phyloP scores from a whole-genome alignment of 805 yeast species.

The Zygotorulaspora chibaensis region DNA sequence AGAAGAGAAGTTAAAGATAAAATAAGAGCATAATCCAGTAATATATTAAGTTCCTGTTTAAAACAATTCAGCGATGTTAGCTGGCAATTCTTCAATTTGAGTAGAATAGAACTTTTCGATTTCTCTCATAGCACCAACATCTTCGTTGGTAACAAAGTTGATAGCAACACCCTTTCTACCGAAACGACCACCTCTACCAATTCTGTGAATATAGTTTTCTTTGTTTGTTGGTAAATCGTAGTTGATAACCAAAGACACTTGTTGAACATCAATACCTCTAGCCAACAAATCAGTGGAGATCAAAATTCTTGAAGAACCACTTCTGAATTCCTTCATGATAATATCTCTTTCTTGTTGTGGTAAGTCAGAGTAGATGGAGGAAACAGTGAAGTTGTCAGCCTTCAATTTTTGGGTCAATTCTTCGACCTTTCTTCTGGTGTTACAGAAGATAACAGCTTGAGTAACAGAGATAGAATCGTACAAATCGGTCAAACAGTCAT shows the following conservation, averaged over 20 bases:
- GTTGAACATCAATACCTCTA: constrained; percentile 98
- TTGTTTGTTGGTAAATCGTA: constrained; percentile 89
- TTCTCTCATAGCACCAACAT: constrained; percentile 67
- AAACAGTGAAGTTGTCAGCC: constrained; percentile 81
- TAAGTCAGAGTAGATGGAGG: constrained; percentile 96
- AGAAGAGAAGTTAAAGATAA: constrained; percentile 2
- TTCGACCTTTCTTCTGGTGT: constrained; percentile 93
- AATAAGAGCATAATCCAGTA: constrained; percentile 10
- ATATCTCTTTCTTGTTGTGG: constrained; percentile 90
- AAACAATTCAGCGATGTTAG: constrained; percentile 54
- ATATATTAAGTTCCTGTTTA: constrained; percentile 11
- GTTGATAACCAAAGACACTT: constrained; percentile 91
- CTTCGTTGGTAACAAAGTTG: constrained; percentile 83
- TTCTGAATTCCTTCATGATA: constrained; percentile 93
- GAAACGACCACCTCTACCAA: constrained; percentile 97
- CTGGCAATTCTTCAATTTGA: constrained; percentile 75
- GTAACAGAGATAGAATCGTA: constrained; percentile 94
- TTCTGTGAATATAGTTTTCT: constrained; percentile 95
- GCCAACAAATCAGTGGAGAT: constrained; percentile 98
- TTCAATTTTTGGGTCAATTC: constrained; percentile 78
- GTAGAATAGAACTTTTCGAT: constrained; percentile 70
- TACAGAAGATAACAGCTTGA: constrained; percentile 97
- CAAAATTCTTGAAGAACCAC: constrained; percentile 87
- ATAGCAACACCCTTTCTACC: constrained; percentile 98
- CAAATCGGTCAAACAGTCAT: constrained; percentile 88